These are phyloP conservation scores for Collybia sp. DNA, from an alignment of 768 basidiomycete genomes.

Conservation along the genomic window DNA sequence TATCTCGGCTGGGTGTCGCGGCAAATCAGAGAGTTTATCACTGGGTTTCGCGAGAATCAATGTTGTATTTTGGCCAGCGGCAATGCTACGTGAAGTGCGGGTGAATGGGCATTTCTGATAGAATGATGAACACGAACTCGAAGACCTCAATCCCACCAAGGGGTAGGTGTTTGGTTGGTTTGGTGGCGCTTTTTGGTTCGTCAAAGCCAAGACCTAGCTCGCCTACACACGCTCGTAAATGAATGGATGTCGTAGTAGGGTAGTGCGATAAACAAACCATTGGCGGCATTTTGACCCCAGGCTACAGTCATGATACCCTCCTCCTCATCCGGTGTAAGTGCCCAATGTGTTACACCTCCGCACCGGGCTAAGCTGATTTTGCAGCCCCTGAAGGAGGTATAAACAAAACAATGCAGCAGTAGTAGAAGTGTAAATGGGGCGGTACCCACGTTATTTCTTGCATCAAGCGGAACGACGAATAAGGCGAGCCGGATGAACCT, in stretches of 20 bases:
- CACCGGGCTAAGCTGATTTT: constrained; percentile 64
- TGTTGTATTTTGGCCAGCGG: constrained; percentile 84
- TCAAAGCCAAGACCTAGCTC: constrained; percentile 81
- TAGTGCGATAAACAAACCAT: constrained; percentile 38
- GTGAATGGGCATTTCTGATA: not conserved
- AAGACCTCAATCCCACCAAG: constrained; percentile 80
- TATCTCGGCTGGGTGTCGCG: constrained; percentile 75
- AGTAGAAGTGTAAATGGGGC: not conserved
- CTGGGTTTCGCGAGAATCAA: constrained; percentile 76
- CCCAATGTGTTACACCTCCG: constrained; percentile 90
- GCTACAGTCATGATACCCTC: constrained; percentile 77
- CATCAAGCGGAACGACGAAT: constrained; percentile 81
- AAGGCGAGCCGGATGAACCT: constrained; percentile 90
- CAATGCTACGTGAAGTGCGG: constrained; percentile 46
- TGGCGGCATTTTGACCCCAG: constrained; percentile 85
- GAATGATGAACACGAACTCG: constrained; percentile 40
- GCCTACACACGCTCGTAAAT: constrained; percentile 27
- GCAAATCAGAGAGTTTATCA: constrained; percentile 71
- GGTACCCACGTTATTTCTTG: constrained; percentile 74
- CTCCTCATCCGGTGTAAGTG: constrained; percentile 72
- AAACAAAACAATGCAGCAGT: constrained; percentile 1
- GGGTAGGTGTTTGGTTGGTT: constrained; percentile 66
- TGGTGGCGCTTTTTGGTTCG: constrained; percentile 83
- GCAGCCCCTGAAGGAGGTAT: constrained; percentile 54
- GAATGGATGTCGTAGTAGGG: not conserved